A percentile compares a stretch with the other conserved stretches of the same genome.
Conservation (phyloP, 345 rosid genomes). For the Punica granatum region DNA sequence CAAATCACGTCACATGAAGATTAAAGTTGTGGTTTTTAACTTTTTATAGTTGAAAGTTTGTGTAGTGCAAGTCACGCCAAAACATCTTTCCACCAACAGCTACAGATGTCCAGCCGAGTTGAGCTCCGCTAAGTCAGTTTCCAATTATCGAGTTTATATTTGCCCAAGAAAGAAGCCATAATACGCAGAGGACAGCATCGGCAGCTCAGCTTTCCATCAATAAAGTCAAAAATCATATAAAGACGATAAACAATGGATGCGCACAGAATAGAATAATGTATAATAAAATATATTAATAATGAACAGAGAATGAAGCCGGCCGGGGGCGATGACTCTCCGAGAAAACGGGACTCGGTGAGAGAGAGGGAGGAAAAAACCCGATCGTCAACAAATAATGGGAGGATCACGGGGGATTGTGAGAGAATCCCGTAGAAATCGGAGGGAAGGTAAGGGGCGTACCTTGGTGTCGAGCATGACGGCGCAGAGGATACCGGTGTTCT, state of each 20-base stretch:
- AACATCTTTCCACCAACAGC: background rate
- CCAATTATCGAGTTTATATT: background rate
- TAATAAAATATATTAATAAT: background rate
- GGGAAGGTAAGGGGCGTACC: conserved; percentile 18
- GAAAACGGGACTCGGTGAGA: background rate
- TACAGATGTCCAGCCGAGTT: too few relatives aligned
- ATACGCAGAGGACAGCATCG: background rate
- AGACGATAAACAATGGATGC: background rate
- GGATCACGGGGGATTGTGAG: background rate
- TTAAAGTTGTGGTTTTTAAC: background rate
- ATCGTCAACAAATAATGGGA: background rate
- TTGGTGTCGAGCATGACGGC: conserved; percentile 99
- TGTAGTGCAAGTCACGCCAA: background rate
- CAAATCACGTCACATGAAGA: too few relatives aligned
- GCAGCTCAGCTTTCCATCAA: background rate
- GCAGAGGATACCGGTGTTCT: conserved; percentile 81
- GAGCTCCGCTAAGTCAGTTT: background rate
- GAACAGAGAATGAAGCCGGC: too few relatives aligned
- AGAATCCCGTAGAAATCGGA: background rate
- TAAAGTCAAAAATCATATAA: background rate
- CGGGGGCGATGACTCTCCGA: background rate
- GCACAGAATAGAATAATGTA: background rate
- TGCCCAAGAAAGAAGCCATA: background rate
- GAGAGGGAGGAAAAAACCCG: background rate
- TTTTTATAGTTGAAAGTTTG: too few relatives aligned